phyloP scores from a whole-genome alignment of 208 protist genomes.

The Acanthamoeba lenticulata region DNA sequence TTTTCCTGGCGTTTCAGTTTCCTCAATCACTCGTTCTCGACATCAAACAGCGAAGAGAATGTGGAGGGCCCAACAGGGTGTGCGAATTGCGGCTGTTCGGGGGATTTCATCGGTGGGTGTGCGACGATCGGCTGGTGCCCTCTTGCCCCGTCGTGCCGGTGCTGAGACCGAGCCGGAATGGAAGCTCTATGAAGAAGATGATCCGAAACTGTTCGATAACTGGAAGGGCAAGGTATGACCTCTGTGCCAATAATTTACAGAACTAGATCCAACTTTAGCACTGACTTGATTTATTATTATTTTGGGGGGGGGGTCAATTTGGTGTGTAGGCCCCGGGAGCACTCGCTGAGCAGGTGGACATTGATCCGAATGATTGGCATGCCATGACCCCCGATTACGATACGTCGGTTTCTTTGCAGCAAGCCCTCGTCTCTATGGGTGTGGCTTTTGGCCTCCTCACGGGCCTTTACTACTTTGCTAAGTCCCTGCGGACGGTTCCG shows the following conservation, averaged over 20 bases:
- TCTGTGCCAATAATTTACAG: neutral
- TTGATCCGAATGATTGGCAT: constrained; percentile 59
- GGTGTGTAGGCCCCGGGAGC: constrained; percentile 6
- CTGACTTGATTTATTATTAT: neutral
- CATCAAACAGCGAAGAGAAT: neutral
- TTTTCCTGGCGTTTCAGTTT: neutral
- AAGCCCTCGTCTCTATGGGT: neutral
- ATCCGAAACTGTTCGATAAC: constrained; percentile 30
- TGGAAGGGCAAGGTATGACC: constrained; percentile 64
- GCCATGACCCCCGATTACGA: constrained; percentile 54
- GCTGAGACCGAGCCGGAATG: constrained; percentile 62
- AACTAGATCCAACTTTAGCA: neutral
- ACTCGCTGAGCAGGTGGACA: constrained; percentile 30
- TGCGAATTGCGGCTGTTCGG: neutral
- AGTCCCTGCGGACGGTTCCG: neutral
- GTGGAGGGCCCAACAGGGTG: neutral
- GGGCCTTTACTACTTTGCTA: constrained; percentile 57
- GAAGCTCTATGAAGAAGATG: constrained; percentile 49
- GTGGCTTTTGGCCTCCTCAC: neutral
- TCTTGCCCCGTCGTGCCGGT: constrained; percentile 24
- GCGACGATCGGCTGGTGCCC: neutral
- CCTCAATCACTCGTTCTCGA: neutral
- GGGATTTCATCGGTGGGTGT: neutral
- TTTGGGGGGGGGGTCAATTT: no score
- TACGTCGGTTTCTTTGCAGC: constrained; percentile 9